Evolutionary conservation across 805 yeast genomes (phyloP), one percentile per base, ranked within the genome.

Genomic region (Hanseniaspora taiwanica): DNA sequence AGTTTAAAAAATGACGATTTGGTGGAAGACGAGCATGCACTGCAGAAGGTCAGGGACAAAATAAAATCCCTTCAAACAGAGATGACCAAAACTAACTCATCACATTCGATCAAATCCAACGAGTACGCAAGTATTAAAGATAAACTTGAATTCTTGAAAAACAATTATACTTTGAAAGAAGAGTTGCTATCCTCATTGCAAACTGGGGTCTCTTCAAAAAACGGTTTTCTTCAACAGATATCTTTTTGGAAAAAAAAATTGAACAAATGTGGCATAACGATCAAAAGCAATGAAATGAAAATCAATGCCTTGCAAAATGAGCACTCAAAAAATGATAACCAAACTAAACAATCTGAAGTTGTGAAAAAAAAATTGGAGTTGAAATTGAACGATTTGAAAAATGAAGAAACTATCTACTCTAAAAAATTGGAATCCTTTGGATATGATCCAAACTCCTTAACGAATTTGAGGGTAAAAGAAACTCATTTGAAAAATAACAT

Each of bases 121-220:
- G 67, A 65, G n/a, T 74, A 69, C 48, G 59, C 63, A 2, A 45
- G 50, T 0, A 56, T 73, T 9, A 75, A 73, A 37, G 54, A 51
- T 1, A 52, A 60, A n/a, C 60, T 81, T 18, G 62, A 58, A 2
- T 52, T 54, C 1, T 47, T 75, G 40, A 76, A 74, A 44, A 64
- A 61, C 4, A 65, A 66, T 12, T 65, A 71, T 36, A 63, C 65
- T 25, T 69, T 65, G 44, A 83, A 81, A 48, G 89, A 83, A 50
- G 96, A 87, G 45, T 65, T 87, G 9, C 60, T 84, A 8, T 81
- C 91, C 0, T 78, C 93, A 0, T 65, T 87, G 32, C 76, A 86
- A 0, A 84, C 95, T 0, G 96, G 96, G 50, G 77, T 87, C n/a
- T 81, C 74, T 44, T 95, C 93, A 40, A 29, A 29, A 29, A 29